These are phyloP conservation scores for Esteya vermicola DNA, from an alignment of 2,329 filamentous ascomycete genomes.

Conservation along the genomic window DNA sequence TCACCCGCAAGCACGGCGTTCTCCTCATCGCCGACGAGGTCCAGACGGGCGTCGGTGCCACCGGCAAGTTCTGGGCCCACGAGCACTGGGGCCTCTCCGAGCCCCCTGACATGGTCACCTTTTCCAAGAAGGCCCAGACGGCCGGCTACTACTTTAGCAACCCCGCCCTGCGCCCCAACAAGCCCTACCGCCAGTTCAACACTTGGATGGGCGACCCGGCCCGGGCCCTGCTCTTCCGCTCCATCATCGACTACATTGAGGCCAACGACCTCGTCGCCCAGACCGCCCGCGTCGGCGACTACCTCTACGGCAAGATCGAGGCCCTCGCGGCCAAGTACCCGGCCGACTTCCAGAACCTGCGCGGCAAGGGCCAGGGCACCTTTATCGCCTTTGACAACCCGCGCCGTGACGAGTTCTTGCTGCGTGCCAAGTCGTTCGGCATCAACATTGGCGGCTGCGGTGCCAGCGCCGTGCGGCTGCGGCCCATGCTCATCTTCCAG, in stretches of 20 bases:
- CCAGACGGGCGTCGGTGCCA: constrained; percentile 84
- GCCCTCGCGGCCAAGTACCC: constrained; percentile 57
- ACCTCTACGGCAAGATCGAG: constrained; percentile 60
- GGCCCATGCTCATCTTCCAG: constrained; percentile 90
- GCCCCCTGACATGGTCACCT: constrained; percentile 87
- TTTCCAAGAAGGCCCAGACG: constrained; percentile 89
- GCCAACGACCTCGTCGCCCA: constrained; percentile 62
- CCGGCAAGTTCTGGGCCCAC: constrained; percentile 92
- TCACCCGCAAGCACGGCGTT: constrained; percentile 65
- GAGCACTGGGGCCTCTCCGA: constrained; percentile 76
- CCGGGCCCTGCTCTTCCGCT: constrained; percentile 71
- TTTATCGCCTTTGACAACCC: constrained; percentile 89
- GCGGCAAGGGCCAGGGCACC: constrained; percentile 77
- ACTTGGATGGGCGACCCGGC: constrained; percentile 94
- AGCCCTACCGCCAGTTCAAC: constrained; percentile 93
- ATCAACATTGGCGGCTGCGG: constrained; percentile 83
- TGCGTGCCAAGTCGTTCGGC: constrained; percentile 63
- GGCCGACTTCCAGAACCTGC: constrained; percentile 64
- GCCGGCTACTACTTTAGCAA: constrained; percentile 87
- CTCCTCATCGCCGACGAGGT: constrained; percentile 90
- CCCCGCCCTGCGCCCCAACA: constrained; percentile 68
- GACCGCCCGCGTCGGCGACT: constrained; percentile 65
- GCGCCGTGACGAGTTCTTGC: constrained; percentile 63
- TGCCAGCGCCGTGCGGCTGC: constrained; percentile 56
- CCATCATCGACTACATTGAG: constrained; percentile 69